Evolutionary conservation across 2,329 filamentous ascomycete genomes (phyloP).

Genomic region (Daldinia sp.): DNA sequence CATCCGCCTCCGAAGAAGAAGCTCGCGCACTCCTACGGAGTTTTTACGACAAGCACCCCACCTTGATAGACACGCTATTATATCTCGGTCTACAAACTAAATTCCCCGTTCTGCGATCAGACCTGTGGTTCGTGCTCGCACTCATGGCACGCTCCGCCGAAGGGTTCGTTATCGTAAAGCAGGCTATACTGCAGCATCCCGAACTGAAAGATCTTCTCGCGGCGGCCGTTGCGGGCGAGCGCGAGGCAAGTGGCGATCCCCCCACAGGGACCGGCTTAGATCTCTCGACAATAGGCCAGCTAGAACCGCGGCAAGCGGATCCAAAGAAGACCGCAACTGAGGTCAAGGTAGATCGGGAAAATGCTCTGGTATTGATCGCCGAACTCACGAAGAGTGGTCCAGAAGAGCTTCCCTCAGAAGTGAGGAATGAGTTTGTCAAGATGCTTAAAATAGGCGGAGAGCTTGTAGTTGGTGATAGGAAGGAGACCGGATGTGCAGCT

Average conservation of each 20-base stretch:
- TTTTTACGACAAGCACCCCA: constrained; percentile 62
- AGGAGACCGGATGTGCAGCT: neutral
- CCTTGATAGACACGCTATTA: constrained; percentile 58
- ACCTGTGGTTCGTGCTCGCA: constrained; percentile 72
- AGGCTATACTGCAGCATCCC: constrained; percentile 56
- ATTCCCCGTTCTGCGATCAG: constrained; percentile 70
- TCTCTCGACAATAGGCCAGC: constrained; percentile 27
- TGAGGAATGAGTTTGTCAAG: constrained; percentile 59
- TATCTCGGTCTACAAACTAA: constrained; percentile 68
- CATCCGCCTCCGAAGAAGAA: constrained; percentile 10
- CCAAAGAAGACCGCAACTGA: constrained; percentile 59
- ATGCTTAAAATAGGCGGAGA: constrained; percentile 65
- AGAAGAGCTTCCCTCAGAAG: constrained; percentile 56
- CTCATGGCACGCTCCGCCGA: constrained; percentile 67
- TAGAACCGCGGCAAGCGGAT: constrained; percentile 62
- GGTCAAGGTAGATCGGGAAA: constrained; percentile 68
- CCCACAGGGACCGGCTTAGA: constrained; percentile 12
- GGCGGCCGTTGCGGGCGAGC: constrained; percentile 61
- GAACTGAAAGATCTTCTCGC: constrained; percentile 60
- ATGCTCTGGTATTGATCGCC: constrained; percentile 69
- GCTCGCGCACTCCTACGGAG: constrained; percentile 42
- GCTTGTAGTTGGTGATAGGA: constrained; percentile 53
- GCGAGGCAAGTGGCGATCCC: constrained; percentile 10
- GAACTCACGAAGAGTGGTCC: constrained; percentile 64
- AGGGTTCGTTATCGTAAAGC: constrained; percentile 61